These are phyloP conservation scores for Ophiostoma himal-ulmi DNA, from an alignment of 2,329 filamentous ascomycete species.

Conservation along the genomic window DNA sequence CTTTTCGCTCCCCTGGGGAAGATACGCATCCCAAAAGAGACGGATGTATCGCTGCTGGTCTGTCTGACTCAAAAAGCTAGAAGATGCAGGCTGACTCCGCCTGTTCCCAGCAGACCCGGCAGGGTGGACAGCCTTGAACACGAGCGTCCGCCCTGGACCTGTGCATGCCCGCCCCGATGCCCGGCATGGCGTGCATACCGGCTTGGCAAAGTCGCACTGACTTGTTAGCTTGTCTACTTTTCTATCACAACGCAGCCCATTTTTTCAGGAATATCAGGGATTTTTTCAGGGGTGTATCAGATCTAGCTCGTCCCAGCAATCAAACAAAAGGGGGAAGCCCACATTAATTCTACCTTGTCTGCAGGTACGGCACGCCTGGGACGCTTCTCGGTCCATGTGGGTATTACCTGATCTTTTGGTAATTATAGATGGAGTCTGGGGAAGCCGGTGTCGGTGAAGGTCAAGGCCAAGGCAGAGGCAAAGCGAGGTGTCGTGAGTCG, in stretches of 20 bases:
- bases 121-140: constrained; percentile 6
- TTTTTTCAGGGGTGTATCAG: not conserved
- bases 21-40: constrained; percentile 1
- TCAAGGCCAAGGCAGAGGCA: not conserved
- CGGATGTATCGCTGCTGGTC: not conserved
- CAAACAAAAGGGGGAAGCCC: not conserved
- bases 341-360: constrained; percentile 8
- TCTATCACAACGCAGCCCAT: not conserved
- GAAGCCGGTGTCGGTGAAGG: not conserved
- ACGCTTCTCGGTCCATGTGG: constrained; percentile 7
- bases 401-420: not conserved
- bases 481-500: not conserved
- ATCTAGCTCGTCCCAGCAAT: not conserved
- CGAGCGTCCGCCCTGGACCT: not conserved
- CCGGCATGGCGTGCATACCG: constrained; percentile 14
- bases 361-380: constrained; percentile 5
- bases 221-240: not conserved
- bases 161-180: not conserved
- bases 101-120: not conserved
- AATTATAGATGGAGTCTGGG: not conserved
- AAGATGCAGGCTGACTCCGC: not conserved
- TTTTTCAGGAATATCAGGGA: too few species aligned
- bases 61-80: not conserved
- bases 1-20: not conserved
- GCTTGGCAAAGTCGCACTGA: constrained; percentile 16